Conservation (phyloP, 345 rosid species). For the Eucalyptus fibrosa region DNA sequence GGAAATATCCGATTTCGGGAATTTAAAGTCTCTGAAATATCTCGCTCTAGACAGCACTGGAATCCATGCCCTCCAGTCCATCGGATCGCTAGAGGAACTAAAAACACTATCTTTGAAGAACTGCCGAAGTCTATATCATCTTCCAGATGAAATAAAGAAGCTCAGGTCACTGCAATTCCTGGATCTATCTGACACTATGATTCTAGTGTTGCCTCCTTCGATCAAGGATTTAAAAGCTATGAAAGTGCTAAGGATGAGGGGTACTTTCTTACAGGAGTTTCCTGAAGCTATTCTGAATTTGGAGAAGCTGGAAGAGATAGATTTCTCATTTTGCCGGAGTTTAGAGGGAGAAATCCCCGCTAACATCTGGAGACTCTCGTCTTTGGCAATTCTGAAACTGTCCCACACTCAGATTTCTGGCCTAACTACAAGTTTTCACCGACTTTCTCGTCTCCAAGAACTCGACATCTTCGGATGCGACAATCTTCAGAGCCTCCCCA, state of each 20-base stretch:
- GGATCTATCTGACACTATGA: neutral
- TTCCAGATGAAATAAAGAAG: neutral
- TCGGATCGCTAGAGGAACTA: neutral
- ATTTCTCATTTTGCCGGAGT: neutral
- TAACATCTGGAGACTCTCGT: neutral
- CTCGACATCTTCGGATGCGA: neutral
- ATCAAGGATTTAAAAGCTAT: neutral
- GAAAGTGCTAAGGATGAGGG: neutral
- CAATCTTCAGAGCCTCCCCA: neutral
- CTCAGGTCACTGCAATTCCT: neutral
- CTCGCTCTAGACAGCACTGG: neutral
- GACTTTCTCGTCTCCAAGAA: neutral
- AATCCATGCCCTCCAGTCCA: neutral
- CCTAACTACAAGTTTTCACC: neutral
- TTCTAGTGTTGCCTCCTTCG: neutral
- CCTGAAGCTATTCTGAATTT: neutral
- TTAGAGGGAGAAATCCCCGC: neutral
- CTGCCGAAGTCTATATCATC: neutral
- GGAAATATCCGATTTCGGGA: neutral
- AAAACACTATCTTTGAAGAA: neutral
- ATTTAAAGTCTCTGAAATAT: neutral
- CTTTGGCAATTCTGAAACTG: neutral
- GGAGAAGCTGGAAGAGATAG: neutral
- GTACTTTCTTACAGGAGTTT: neutral
- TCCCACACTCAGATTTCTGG: neutral